Conservation (phyloP, 2,329 filamentous ascomycete genomes). For the Aspergillus quadrilineatus region DNA sequence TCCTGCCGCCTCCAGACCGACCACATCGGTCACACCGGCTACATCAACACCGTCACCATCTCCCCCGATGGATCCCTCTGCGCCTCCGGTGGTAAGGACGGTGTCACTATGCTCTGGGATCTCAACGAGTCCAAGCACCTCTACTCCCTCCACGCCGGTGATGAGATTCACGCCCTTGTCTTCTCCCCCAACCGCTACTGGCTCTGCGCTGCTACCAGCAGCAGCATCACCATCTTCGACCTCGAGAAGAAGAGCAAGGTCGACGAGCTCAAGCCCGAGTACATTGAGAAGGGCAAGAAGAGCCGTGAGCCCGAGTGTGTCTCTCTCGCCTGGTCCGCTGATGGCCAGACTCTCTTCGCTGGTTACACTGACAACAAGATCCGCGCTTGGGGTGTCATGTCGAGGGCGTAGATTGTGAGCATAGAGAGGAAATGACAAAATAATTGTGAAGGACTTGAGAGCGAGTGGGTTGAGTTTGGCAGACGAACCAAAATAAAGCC, state of each 20-base stretch:
- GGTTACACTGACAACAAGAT: conserved; percentile 99
- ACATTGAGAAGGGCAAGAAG: conserved; percentile 96
- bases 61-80: conserved; percentile 98
- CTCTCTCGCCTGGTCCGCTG: conserved; percentile 93
- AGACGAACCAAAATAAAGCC: conserved; percentile 7
- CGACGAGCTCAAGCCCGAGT: conserved; percentile 98
- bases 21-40: conserved; percentile 99
- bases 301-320: conserved; percentile 98
- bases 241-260: conserved; percentile 99
- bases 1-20: conserved; percentile 99
- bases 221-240: conserved; percentile 99
- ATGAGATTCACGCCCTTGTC: conserved; percentile 99
- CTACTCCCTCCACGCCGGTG: conserved; percentile 98
- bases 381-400: conserved; percentile 97
- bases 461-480: conserved; percentile 8
- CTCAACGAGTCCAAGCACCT: conserved; percentile 99
- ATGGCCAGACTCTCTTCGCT: conserved; percentile 98
- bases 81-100: conserved; percentile 98
- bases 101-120: conserved; percentile 99
- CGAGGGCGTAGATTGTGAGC: conserved; percentile 66
- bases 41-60: conserved; percentile 99
- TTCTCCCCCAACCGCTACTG: conserved; percentile 99
- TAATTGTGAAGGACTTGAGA: conserved; percentile 16
- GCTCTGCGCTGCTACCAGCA: conserved; percentile 96
- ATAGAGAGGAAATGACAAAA: conserved; percentile 17